Percentiles rank a stretch among this genome's conserved stretches.
These are phyloP conservation scores for Aquanectria penicillioides DNA, from an alignment of 2,329 filamentous ascomycete genomes.

Conservation along the genomic window DNA sequence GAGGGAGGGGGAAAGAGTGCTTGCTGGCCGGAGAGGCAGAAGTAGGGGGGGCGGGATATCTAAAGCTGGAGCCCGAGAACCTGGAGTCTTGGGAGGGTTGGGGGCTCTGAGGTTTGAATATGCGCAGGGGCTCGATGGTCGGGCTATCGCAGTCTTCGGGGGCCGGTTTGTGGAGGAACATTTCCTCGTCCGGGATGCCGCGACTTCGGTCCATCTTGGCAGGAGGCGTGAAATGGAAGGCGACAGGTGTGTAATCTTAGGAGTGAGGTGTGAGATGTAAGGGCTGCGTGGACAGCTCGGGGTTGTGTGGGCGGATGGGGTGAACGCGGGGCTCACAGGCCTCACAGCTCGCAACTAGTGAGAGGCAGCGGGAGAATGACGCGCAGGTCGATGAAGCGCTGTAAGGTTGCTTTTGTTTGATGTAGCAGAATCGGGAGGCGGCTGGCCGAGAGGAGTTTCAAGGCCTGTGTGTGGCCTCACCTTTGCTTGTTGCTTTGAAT, in stretches of 20 bases:
- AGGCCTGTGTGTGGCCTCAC: neutral
- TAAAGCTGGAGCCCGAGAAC: constrained; percentile 52
- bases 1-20: constrained; percentile 71
- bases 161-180: constrained; percentile 76
- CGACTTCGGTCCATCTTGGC: constrained; percentile 63
- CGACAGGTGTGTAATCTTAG: constrained; percentile 15
- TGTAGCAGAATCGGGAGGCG: neutral
- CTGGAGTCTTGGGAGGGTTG: constrained; percentile 58
- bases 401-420: constrained; percentile 4
- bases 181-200: constrained; percentile 80
- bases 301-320: neutral
- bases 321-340: constrained; percentile 4
- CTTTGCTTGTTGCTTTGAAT: neutral
- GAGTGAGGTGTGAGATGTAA: neutral
- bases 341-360: constrained; percentile 1
- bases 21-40: constrained; percentile 56
- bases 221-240: constrained; percentile 15
- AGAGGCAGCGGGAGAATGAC: neutral
- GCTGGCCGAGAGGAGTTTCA: constrained; percentile 11
- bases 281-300: constrained; percentile 4
- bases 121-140: constrained; percentile 84
- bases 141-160: constrained; percentile 73
- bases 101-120: constrained; percentile 80
- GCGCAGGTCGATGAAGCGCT: constrained; percentile 11
- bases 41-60: constrained; percentile 61